phyloP scores from a whole-genome alignment of 2,329 filamentous ascomycete genomes.

The Cladophialophora exuberans region DNA sequence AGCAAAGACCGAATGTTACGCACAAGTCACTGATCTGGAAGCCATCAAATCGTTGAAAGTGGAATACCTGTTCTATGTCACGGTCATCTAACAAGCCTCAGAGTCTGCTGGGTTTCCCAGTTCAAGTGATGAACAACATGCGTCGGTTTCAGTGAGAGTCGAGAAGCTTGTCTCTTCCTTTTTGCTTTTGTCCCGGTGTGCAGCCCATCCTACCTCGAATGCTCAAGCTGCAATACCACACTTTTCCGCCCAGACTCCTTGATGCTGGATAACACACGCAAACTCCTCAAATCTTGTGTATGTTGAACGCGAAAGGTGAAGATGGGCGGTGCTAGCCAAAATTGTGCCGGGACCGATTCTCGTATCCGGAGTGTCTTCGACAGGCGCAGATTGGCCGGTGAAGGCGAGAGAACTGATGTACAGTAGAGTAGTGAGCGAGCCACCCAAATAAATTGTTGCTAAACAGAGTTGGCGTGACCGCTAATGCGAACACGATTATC shows the following conservation, averaged over 20 bases:
- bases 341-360: constrained; percentile 15
- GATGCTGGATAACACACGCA: constrained; percentile 20
- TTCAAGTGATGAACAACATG: constrained; percentile 11
- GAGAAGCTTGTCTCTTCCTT: constrained; percentile 20
- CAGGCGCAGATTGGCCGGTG: constrained; percentile 13
- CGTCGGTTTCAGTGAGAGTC: constrained; percentile 10
- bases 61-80: constrained; percentile 14
- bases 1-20: no score
- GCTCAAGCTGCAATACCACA: constrained; percentile 9
- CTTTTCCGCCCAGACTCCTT: constrained; percentile 28
- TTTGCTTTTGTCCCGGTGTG: no score
- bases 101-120: constrained; percentile 13
- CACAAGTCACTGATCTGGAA: no score
- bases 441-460: neutral
- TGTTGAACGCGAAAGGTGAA: constrained; percentile 4
- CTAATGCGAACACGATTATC: constrained; percentile 40
- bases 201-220: constrained; percentile 4
- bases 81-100: constrained; percentile 11
- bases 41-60: neutral
- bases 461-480: neutral
- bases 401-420: constrained; percentile 24
- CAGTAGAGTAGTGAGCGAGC: constrained; percentile 7
- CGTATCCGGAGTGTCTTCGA: constrained; percentile 11
- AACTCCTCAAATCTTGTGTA: constrained; percentile 9
- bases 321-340: constrained; percentile 25